Percentiles rank a stretch among this genome's conserved stretches.
phyloP scores from a whole-genome alignment of 1,284 basidiomycete species.

The Ceratobasidium sp. region DNA sequence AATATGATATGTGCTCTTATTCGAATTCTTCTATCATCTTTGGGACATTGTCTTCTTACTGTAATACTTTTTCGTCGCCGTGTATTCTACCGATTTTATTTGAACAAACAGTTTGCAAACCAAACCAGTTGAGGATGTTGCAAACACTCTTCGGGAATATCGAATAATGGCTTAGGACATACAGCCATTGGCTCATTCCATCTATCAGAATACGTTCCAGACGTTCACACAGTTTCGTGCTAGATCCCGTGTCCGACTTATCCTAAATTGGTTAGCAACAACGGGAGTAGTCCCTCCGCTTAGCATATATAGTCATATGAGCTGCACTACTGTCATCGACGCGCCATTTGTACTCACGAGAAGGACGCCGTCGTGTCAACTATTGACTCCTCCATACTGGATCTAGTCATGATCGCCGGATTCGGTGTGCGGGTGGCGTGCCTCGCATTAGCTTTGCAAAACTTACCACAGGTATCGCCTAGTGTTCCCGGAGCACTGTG shows the following conservation, averaged over 20 bases:
- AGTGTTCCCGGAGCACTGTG: too few species aligned
- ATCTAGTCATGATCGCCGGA: neutral
- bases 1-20: neutral
- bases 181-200: too few species aligned
- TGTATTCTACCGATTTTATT: constrained; percentile 27
- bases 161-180: too few species aligned
- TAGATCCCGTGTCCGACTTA: neutral
- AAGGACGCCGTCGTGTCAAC: neutral
- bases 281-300: neutral
- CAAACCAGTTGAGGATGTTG: neutral
- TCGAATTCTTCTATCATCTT: neutral
- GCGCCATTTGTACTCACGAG: neutral
- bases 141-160: too few species aligned
- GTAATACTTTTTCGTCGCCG: constrained; percentile 21
- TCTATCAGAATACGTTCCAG: too few species aligned
- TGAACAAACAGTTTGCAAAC: neutral
- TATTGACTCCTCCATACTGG: neutral
- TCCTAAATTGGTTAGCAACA: neutral
- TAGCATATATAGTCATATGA: constrained; percentile 12
- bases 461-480: neutral
- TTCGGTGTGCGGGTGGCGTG: neutral
- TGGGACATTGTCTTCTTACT: constrained; percentile 28
- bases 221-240: too few species aligned
- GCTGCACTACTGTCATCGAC: neutral
- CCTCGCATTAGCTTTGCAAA: neutral